These are phyloP conservation scores for Lathyrus tuberosus DNA, from an alignment of 306 rosid species.

Conservation along the genomic window DNA sequence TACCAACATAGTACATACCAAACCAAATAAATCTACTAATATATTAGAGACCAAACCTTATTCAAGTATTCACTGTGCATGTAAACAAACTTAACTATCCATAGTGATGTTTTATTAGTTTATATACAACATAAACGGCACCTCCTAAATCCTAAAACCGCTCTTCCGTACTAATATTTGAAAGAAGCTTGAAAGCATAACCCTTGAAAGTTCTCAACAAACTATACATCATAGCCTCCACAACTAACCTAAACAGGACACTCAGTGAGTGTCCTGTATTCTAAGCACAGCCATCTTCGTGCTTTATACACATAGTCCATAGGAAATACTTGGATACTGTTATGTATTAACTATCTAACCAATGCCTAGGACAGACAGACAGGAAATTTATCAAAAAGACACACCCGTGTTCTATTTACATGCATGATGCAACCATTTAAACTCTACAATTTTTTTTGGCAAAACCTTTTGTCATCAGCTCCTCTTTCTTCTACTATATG, in stretches of 20 bases:
- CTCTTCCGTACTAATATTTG: conserved; percentile 27
- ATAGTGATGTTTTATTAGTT: conserved; percentile 27
- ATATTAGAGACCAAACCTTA: not conserved
- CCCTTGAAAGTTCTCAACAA: conserved; percentile 44
- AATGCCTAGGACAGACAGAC: conserved; percentile 33
- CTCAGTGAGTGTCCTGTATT: no score
- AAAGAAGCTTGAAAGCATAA: conserved; percentile 34
- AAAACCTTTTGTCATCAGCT: conserved; percentile 29
- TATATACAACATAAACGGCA: conserved; percentile 40
- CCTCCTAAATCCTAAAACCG: conserved; percentile 31
- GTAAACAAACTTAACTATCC: not conserved
- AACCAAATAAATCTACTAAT: no score
- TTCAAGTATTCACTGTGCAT: conserved; percentile 17
- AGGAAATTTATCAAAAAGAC: conserved; percentile 29
- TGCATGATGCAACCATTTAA: conserved; percentile 33
- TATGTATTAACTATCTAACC: not conserved
- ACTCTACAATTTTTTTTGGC: conserved; percentile 22
- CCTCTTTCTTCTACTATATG: conserved; percentile 20
- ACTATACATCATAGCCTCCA: no score
- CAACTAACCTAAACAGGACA: conserved; percentile 34
- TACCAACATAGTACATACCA: conserved; percentile 3
- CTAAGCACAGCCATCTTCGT: conserved; percentile 29
- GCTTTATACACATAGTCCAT: conserved; percentile 29
- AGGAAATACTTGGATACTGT: conserved; percentile 36
- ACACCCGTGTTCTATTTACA: conserved; percentile 19